Percentiles rank a stretch among this genome's conserved stretches.
These are phyloP conservation scores for Kodamaea fungicola DNA, from an alignment of 1,139 yeast species.

Conservation along the genomic window DNA sequence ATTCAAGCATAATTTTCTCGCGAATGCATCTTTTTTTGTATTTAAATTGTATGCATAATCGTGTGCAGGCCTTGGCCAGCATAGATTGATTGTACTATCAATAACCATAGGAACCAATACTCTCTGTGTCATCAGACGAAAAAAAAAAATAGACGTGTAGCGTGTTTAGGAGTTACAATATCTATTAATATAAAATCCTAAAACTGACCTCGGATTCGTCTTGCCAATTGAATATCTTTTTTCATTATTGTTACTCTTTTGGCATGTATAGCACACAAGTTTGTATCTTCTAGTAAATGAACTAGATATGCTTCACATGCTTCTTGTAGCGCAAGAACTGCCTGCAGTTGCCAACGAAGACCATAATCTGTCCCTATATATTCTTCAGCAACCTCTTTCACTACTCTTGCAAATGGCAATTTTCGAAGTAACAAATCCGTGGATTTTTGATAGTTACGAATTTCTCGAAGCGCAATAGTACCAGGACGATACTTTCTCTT, in stretches of 20 bases:
- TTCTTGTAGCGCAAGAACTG: slow-evolving; percentile 85
- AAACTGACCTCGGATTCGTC: slow-evolving; percentile 72
- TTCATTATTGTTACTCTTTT: slow-evolving; percentile 93
- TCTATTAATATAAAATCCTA: slow-evolving; percentile 2
- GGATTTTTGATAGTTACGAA: slow-evolving; percentile 70
- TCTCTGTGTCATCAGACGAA: not conserved
- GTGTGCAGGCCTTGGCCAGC: slow-evolving; percentile 1
- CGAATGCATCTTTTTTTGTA: not conserved
- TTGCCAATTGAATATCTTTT: slow-evolving; percentile 86
- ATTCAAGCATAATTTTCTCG: not conserved
- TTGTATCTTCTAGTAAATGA: slow-evolving; percentile 85
- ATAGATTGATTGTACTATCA: not conserved
- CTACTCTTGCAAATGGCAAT: slow-evolving; percentile 87
- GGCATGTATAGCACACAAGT: slow-evolving; percentile 87
- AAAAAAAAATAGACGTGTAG: too few relatives aligned
- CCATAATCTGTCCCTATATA: slow-evolving; percentile 58
- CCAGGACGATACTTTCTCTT: slow-evolving; percentile 69
- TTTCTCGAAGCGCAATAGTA: slow-evolving; percentile 71
- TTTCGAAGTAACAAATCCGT: slow-evolving; percentile 77
- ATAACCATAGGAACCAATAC: not conserved
- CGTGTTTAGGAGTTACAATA: too few relatives aligned
- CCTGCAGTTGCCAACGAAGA: slow-evolving; percentile 86
- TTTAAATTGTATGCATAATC: not conserved
- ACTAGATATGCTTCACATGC: slow-evolving; percentile 89
- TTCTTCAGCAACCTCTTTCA: slow-evolving; percentile 76